Percentiles rank a stretch among this genome's conserved stretches.
phyloP scores from a whole-genome alignment of 139 green algal genomes.

The Eudorina sp. region DNA sequence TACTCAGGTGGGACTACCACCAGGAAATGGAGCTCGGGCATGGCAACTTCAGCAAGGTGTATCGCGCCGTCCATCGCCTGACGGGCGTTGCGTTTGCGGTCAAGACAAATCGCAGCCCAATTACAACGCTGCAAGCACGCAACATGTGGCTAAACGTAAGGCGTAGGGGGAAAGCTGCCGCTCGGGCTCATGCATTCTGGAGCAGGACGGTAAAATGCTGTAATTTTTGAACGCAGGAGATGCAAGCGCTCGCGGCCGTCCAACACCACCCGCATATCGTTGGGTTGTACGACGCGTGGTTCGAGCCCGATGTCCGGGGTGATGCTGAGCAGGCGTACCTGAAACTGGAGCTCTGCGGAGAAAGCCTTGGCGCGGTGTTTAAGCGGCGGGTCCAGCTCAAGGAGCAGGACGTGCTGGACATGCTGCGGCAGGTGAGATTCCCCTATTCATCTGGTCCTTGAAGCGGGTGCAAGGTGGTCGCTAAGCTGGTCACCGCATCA shows the following conservation, averaged over 20 bases:
- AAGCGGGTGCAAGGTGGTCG: too few species aligned
- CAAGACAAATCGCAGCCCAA: constrained; percentile 80
- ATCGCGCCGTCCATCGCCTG: constrained; percentile 76
- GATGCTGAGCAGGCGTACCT: constrained; percentile 83
- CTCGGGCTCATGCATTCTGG: too few species aligned
- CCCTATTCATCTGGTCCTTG: too few species aligned
- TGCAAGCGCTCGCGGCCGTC: constrained; percentile 84
- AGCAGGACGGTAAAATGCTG: too few species aligned
- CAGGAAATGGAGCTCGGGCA: constrained; percentile 76
- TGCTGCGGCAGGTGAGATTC: constrained; percentile 78
- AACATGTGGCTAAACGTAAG: constrained; percentile 75
- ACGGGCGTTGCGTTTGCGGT: constrained; percentile 91
- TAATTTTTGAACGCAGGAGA: constrained; percentile 74
- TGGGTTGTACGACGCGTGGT: constrained; percentile 87
- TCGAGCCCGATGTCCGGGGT: constrained; percentile 66
- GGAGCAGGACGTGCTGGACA: constrained; percentile 80
- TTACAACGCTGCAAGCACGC: constrained; percentile 67
- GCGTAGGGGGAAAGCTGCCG: background rate
- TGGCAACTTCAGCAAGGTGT: constrained; percentile 88
- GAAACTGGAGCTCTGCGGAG: constrained; percentile 89
- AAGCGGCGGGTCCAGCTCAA: constrained; percentile 51
- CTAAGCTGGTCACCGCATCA: too few species aligned
- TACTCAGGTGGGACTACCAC: constrained; percentile 75
- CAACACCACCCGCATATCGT: constrained; percentile 87
- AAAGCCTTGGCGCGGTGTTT: constrained; percentile 55